Evolutionary conservation across 768 basidiomycete species (phyloP), one percentile per base, ranked within the genome.

Genomic region (Naganishia onofrii): DNA sequence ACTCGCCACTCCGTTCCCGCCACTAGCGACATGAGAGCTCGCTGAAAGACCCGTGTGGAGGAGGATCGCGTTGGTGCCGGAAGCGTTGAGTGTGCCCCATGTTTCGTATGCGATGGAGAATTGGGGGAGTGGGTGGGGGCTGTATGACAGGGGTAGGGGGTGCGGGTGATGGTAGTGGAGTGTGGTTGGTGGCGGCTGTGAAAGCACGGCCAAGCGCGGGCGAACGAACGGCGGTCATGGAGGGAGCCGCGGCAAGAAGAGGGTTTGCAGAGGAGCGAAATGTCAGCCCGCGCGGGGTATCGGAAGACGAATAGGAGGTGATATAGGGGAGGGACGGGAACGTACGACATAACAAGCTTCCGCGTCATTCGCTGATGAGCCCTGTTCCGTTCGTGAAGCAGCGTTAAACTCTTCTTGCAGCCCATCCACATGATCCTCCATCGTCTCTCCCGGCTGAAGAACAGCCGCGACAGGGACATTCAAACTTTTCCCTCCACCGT

Each of bases 31-130:
- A 82, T 99, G 96, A 0, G 93, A 96, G 0, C 92, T 94, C 0
- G 94, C 96, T 13, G 92, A 94, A 3, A 99, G 86, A 21, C 96
- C 96, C 0, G 96, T 99, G 76, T 97, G 94, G 13, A 99, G 86
- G 15, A 99, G 88, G 58, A 99, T 93, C 58, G 86, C 95, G 77
- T 99, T 98, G 80, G 92, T 89, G 53, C 84, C 85, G 8, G 82
- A 75, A 0, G 89, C 83, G 28, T 90, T 90, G 53, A 98, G 88
- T 1, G 86, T 87, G 2, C 96, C 96, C 96, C 96, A 99, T 0
- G 96, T 92, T 83, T 99, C 96, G 84, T 98, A 99, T 0, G 96
- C 96, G 69, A 98, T 86, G 73, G 92, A 87, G 57, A 73, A 78
- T 38, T 66, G 64, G 0, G 78, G 78, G 1, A 80, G 72, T 0